These are phyloP conservation scores for Cunninghamia lanceolata DNA, from an alignment of 75 land plant genomes.

Conservation along the genomic window DNA sequence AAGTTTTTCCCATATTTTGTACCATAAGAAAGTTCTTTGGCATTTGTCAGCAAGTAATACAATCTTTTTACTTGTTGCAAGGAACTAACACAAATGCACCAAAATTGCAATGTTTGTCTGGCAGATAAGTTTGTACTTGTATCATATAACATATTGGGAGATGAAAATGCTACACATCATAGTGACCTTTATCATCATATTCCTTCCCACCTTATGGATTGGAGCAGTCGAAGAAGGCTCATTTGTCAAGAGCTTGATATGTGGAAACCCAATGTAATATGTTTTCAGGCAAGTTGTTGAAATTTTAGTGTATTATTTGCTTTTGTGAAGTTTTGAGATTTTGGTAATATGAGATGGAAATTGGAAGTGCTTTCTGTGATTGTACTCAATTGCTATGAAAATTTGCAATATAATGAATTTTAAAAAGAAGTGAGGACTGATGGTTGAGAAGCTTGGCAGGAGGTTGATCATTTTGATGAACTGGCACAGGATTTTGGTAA, in stretches of 20 bases:
- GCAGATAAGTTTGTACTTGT: slow-evolving; percentile 58
- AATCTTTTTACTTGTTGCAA: not conserved
- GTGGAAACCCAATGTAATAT: slow-evolving; percentile 51
- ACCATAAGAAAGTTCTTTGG: not conserved
- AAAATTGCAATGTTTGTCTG: not conserved
- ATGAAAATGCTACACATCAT: slow-evolving; percentile 49
- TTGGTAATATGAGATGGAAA: not conserved
- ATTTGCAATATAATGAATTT: not conserved
- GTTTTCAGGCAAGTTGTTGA: slow-evolving; percentile 50
- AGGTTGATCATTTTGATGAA: slow-evolving; percentile 64
- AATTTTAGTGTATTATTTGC: not conserved
- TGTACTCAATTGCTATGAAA: not conserved
- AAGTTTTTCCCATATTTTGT: not conserved
- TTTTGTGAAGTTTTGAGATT: not conserved
- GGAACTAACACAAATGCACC: not conserved
- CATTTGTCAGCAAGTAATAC: not conserved
- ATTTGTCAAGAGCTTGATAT: slow-evolving; percentile 41
- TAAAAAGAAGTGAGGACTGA: not conserved
- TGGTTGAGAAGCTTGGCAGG: slow-evolving; percentile 28
- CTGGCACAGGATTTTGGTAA: slow-evolving; percentile 28
- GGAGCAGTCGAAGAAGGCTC: slow-evolving; percentile 36
- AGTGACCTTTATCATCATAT: slow-evolving; percentile 42
- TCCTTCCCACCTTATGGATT: slow-evolving; percentile 24
- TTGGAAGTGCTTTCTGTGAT: not conserved
- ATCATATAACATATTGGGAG: slow-evolving; percentile 67